Evolutionary conservation across 2,329 filamentous ascomycete genomes (phyloP), one percentile per base, ranked within the genome.

Genomic region (Coleophoma crateriformis): DNA sequence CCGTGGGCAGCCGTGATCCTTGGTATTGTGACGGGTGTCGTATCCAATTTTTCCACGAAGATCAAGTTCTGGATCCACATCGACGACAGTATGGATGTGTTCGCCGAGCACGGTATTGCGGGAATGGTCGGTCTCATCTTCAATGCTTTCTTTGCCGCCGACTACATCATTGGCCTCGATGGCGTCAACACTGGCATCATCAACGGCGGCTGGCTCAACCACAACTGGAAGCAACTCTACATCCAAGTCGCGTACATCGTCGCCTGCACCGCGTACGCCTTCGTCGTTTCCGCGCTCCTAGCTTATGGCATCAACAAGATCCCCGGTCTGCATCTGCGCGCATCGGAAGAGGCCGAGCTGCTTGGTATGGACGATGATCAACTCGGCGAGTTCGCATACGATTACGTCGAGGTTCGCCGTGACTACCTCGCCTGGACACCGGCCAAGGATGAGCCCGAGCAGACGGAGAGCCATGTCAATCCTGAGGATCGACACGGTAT

Each of bases 341-440:
- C 88, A 8, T 85, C 81, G 22, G 87, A 90, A 63, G 85, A 91
- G 69, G 88, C 88, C 20, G 88, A 94, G 69, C 81, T 92, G 12
- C 81, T 92, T 50, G 88, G 88, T 58, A 91, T 92, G 87, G 88
- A 94, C 63, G 88, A 92, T 65, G 88, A 92, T 70, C 88, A 94
- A 72, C 87, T 92, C 60, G 88, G 88, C 69, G 88, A 94, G 70
- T 94, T 92, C 65, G 88, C 88, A 12, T 92, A 92, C 74, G 88
- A 94, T 68, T 94, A 92, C 67, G 88, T 94, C 57, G 88, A 94
- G 77, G 87, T 92, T 51, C 85, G 88, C 64, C 83, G 88, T 62
- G 88, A 94, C 70, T 94, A 91, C 75, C 81, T 94, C 37, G 88
- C 88, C 51, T 94, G 88, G 88, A 91, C 87, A 32, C 88, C 88